Conservation (phyloP, 2,329 filamentous ascomycete species). For the Aspergillus fumigatus region DNA sequence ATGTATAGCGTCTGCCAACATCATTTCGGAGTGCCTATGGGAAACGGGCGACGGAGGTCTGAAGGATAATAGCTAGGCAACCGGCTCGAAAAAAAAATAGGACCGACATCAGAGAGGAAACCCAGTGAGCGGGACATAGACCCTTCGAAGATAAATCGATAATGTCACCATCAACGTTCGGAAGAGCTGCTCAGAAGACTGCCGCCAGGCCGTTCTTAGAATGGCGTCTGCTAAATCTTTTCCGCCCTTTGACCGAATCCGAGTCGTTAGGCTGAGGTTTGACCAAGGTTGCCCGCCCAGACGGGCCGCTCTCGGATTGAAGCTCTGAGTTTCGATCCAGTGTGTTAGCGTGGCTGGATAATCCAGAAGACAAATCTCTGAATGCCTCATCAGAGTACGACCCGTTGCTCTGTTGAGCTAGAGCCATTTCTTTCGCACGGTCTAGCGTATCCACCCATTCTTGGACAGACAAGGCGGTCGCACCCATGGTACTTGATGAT, state of each 20-base stretch:
- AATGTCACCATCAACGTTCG: not conserved
- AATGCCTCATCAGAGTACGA: conserved; percentile 67
- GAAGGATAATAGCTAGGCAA: not conserved
- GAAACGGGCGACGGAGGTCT: not conserved
- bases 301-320: conserved; percentile 32
- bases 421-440: conserved; percentile 76
- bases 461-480: conserved; percentile 65
- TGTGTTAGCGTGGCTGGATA: conserved; percentile 60
- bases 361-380: conserved; percentile 62
- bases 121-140: not conserved
- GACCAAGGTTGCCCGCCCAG: conserved; percentile 43
- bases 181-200: conserved; percentile 58
- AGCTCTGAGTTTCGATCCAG: conserved; percentile 40
- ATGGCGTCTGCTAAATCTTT: conserved; percentile 83
- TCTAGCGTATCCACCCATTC: conserved; percentile 93
- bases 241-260: conserved; percentile 55
- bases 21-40: not conserved
- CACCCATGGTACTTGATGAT: conserved; percentile 58
- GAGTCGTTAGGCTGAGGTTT: conserved; percentile 44
- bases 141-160: not conserved
- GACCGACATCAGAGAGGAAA: not conserved
- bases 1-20: not conserved
- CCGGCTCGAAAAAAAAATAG: not conserved
- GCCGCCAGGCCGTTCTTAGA: conserved; percentile 91
- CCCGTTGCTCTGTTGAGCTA: conserved; percentile 64